These are phyloP conservation scores for Metschnikowia shivogae DNA, from an alignment of 805 yeast genomes.

Conservation along the genomic window DNA sequence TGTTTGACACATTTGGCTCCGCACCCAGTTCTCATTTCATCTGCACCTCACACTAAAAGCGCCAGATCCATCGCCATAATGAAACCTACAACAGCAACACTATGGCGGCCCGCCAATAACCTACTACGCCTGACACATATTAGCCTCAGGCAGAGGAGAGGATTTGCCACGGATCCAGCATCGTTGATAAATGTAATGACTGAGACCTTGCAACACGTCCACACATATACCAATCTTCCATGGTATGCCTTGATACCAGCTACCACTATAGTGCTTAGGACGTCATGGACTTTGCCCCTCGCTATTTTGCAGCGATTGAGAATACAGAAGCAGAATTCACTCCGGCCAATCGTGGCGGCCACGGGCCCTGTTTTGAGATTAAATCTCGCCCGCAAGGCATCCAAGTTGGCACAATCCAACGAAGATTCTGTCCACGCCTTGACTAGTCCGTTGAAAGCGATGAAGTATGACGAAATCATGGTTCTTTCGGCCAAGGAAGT, in stretches of 20 bases:
- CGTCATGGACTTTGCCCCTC: conserved; percentile 69
- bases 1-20: not conserved
- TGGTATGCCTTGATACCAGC: conserved; percentile 83
- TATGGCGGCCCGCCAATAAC: not conserved
- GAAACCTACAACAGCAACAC: not conserved
- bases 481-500: conserved; percentile 74
- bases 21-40: conserved; percentile 1
- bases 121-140: not conserved
- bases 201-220: conserved; percentile 44
- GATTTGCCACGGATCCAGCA: conserved; percentile 31
- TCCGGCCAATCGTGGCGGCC: conserved; percentile 69
- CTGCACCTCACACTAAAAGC: not conserved
- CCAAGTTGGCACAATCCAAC: conserved; percentile 27
- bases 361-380: conserved; percentile 69
- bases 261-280: conserved; percentile 62
- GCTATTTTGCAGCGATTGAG: conserved; percentile 70
- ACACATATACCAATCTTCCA: conserved; percentile 59
- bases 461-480: conserved; percentile 75
- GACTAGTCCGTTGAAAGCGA: conserved; percentile 33
- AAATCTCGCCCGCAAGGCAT: conserved; percentile 49
- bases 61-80: not conserved
- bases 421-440: conserved; percentile 20
- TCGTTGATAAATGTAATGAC: conserved; percentile 30
- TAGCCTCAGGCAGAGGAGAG: conserved; percentile 10
- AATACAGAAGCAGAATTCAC: conserved; percentile 62